Percentiles rank a stretch among this genome's conserved stretches.
Conservation (phyloP, 2,329 filamentous ascomycete species). For the Verticillium zaregamsianum region DNA sequence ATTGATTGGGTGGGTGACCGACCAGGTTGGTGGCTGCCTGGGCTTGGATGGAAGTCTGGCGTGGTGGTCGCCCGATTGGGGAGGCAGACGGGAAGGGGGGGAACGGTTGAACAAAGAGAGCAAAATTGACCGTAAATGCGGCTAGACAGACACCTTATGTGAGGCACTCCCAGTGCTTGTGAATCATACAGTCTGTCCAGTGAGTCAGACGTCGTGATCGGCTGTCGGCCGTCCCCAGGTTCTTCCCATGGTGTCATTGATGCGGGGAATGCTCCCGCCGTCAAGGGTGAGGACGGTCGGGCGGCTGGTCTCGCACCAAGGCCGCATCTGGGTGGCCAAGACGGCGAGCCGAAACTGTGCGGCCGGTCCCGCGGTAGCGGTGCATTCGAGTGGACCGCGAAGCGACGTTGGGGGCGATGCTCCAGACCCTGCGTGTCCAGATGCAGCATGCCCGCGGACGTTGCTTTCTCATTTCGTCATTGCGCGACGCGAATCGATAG, state of each 20-base stretch:
- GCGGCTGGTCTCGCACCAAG: neutral
- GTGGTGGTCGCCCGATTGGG: neutral
- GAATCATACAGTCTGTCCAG: constrained; percentile 18
- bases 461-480: neutral
- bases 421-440: neutral
- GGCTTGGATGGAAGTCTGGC: neutral
- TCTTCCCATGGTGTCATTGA: neutral
- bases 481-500: neutral
- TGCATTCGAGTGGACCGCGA: neutral
- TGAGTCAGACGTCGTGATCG: neutral
- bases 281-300: too few relatives aligned
- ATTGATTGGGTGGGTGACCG: constrained; percentile 19
- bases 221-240: neutral
- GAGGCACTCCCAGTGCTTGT: neutral
- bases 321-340: neutral
- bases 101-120: neutral
- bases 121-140: neutral
- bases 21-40: constrained; percentile 15
- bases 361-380: neutral
- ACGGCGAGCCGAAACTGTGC: neutral
- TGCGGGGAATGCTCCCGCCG: neutral
- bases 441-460: neutral
- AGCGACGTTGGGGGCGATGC: neutral
- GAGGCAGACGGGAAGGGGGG: neutral
- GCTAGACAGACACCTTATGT: neutral